Base-by-base conservation (phyloP, 2,329 filamentous ascomycete genomes). In the Sclerotinia sclerotiorum region DNA sequence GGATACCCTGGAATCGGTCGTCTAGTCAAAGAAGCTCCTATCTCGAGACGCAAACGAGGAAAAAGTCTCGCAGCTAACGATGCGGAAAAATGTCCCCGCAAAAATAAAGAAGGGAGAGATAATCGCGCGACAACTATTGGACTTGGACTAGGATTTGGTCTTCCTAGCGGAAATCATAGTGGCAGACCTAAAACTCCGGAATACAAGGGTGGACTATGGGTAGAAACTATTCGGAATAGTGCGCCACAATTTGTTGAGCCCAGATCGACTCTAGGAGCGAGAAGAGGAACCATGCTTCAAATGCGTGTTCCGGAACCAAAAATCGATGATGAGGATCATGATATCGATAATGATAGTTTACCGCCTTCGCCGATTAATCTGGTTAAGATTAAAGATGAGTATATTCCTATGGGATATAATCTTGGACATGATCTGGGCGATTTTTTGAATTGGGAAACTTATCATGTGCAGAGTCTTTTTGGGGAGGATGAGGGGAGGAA, bases 341-440 rank as follows among this genome's bases (percentile, higher is more conserved):
- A 55, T 21, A 39, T 54, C 5, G 55, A 61, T 32, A 32, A 62
- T 55, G 65, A 67, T 63, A 54, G 46, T 65, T 46, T 74, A 29
- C 75, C 74, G 11, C 69, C 70, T 4, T 75, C 72, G 63, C 74
- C 76, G 11, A 73, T 75, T 17, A 70, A 74, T 55, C 32, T 74
- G 6, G 64, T 71, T 1, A 42, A 69, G 27, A 61, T 46, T 19
- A 70, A 66, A 29, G 70, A 72, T 48, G 79, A 81, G 65, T 75
- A 80, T 13, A 81, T 85, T 65, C 84, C 85, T 0, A 88, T 88
- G 86, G 85, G 85, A 0, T 88, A 84, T 74, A 88, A 88, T 71
- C 79, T 88, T 2, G 82, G 82, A 15, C 84, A 87, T 70, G 86
- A 88, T 73, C 74, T 88, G 51, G 84, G 84, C 1, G 85, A 88